These are phyloP conservation scores for Patellifolia procumbens DNA, from an alignment of 179 eudicot species.

Conservation along the genomic window DNA sequence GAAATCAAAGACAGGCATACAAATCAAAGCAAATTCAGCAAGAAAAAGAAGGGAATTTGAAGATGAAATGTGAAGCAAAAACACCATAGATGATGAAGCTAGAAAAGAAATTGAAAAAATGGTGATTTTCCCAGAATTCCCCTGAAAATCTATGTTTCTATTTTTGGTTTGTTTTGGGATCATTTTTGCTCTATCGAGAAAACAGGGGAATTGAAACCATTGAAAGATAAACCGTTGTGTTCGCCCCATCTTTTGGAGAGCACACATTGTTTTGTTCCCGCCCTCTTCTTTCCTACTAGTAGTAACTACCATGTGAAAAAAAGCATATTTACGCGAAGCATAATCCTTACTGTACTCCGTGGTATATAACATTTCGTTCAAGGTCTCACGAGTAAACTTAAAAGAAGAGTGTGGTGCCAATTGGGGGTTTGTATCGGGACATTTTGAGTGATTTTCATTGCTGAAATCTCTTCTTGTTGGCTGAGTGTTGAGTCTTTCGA, in stretches of 20 bases:
- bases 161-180: constrained; percentile 29
- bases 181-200: constrained; percentile 11
- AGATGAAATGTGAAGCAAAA: neutral
- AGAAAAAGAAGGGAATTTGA: neutral
- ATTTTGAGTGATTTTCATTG: too few relatives aligned
- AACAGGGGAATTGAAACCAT: neutral
- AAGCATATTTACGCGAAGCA: too few relatives aligned
- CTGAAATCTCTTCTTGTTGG: too few relatives aligned
- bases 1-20: constrained; percentile 23
- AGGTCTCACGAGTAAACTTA: too few relatives aligned
- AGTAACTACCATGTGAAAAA: too few relatives aligned
- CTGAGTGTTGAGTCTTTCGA: too few relatives aligned
- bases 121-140: constrained; percentile 15
- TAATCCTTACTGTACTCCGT: too few relatives aligned
- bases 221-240: constrained; percentile 25
- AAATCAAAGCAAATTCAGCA: constrained; percentile 21
- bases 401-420: too few relatives aligned
- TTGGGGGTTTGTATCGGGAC: too few relatives aligned
- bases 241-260: constrained; percentile 21
- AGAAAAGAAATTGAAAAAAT: neutral
- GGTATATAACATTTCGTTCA: too few relatives aligned
- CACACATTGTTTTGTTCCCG: constrained; percentile 3
- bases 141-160: constrained; percentile 24
- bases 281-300: neutral
- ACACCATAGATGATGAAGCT: constrained; percentile 15